These are phyloP conservation scores for Pleurotus platypus DNA, from an alignment of 768 basidiomycete species.

Conservation along the genomic window DNA sequence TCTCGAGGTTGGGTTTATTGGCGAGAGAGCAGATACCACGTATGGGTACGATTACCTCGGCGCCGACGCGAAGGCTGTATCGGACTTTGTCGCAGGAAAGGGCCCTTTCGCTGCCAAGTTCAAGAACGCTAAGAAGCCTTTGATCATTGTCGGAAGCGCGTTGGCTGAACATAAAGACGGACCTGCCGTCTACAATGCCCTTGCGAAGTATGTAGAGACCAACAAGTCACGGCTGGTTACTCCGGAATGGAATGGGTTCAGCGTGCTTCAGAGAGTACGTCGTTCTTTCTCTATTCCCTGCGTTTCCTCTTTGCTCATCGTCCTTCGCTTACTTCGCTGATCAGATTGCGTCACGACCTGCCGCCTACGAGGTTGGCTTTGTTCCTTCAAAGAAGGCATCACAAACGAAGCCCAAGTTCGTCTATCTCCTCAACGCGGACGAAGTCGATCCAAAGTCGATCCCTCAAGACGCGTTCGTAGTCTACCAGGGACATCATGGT, in stretches of 20 bases:
- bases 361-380: slow-evolving; percentile 94
- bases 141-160: slow-evolving; percentile 91
- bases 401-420: slow-evolving; percentile 80
- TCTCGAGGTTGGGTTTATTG: slow-evolving; percentile 86
- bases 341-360: slow-evolving; percentile 87
- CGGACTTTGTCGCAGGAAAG: slow-evolving; percentile 76
- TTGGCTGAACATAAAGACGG: slow-evolving; percentile 85
- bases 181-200: slow-evolving; percentile 66
- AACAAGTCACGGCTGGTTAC: slow-evolving; percentile 76
- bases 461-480: slow-evolving; percentile 90
- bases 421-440: slow-evolving; percentile 96
- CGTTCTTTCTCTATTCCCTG: neutral
- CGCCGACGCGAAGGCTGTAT: slow-evolving; percentile 65
- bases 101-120: slow-evolving; percentile 82
- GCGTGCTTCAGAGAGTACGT: slow-evolving; percentile 84
- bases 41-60: slow-evolving; percentile 95
- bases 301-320: slow-evolving; percentile 1
- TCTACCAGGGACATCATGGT: slow-evolving; percentile 98
- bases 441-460: slow-evolving; percentile 87
- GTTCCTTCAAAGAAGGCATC: slow-evolving; percentile 80
- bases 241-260: slow-evolving; percentile 95
- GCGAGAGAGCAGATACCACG: slow-evolving; percentile 85
- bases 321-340: neutral
- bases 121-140: slow-evolving; percentile 82
- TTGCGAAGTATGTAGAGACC: slow-evolving; percentile 76